Conservation (phyloP, 257 asterid genomes). For the Rehmannia glutinosa region DNA sequence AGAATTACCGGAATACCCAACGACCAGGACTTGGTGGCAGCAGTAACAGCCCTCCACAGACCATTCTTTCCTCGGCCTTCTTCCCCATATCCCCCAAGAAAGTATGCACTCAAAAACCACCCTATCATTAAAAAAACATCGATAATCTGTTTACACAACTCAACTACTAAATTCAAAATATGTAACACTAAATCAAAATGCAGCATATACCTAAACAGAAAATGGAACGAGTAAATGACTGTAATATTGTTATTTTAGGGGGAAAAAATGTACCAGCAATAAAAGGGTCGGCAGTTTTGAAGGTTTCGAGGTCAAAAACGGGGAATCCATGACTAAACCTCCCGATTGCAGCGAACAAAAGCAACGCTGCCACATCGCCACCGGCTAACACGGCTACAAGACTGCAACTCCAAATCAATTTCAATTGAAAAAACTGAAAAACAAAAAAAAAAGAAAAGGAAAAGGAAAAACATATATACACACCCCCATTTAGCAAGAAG, state of each 20-base stretch:
- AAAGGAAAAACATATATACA: background rate
- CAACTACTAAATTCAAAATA: background rate
- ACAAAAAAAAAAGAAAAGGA: background rate
- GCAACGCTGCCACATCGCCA: slow-evolving; percentile 80
- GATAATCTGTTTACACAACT: background rate
- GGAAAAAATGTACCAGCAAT: slow-evolving; percentile 54
- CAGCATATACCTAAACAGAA: background rate
- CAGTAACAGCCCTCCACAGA: slow-evolving; percentile 48
- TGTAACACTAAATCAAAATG: background rate
- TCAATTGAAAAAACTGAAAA: background rate
- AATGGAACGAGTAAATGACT: too few species aligned
- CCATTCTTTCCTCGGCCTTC: slow-evolving; percentile 90
- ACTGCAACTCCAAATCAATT: slow-evolving; percentile 33
- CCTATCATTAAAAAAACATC: slow-evolving; percentile 38
- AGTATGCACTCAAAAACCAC: slow-evolving; percentile 92
- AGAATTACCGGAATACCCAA: slow-evolving; percentile 67
- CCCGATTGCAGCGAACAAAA: slow-evolving; percentile 81
- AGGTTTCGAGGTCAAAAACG: slow-evolving; percentile 65
- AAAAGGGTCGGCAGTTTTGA: slow-evolving; percentile 84
- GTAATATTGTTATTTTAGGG: background rate
- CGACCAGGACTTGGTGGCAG: slow-evolving; percentile 87
- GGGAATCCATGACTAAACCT: slow-evolving; percentile 82
- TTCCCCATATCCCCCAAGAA: slow-evolving; percentile 86
- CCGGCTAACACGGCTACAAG: slow-evolving; percentile 76
- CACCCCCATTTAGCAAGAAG: slow-evolving; percentile 73